Evolutionary conservation across 306 rosid species (phyloP).

Genomic region (Senna siamea): DNA sequence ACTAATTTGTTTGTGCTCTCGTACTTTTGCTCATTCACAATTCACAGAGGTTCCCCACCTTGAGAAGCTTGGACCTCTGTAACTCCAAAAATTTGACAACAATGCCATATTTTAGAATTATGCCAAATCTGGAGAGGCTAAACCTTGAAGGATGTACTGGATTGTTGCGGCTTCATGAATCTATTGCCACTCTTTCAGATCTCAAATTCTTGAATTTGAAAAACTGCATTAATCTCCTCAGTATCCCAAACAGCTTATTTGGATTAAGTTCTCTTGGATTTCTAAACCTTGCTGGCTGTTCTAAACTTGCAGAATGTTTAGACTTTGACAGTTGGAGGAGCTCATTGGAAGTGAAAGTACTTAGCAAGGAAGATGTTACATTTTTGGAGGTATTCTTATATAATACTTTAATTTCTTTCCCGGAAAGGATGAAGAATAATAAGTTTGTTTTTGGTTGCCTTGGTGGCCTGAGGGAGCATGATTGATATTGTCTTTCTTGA

Average conservation of each 20-base stretch:
- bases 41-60: background rate
- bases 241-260: background rate
- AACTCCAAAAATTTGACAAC: background rate
- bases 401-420: no score
- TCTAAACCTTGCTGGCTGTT: background rate
- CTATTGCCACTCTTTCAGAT: background rate
- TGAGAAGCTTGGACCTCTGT: background rate
- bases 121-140: background rate
- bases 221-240: background rate
- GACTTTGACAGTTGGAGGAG: no score
- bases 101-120: no score
- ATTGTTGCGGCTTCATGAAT: background rate
- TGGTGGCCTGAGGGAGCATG: no score
- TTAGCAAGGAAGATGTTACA: no score
- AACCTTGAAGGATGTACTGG: conserved; percentile 1
- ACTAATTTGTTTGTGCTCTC: background rate
- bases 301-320: no score
- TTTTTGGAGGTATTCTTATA: no score
- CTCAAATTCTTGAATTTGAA: background rate
- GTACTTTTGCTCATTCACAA: background rate
- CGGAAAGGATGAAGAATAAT: no score
- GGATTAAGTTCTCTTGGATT: background rate
- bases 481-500: no score
- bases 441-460: no score
- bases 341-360: no score